Conservation (phyloP, 257 asterid species). For the Salvia rosmarinus region DNA sequence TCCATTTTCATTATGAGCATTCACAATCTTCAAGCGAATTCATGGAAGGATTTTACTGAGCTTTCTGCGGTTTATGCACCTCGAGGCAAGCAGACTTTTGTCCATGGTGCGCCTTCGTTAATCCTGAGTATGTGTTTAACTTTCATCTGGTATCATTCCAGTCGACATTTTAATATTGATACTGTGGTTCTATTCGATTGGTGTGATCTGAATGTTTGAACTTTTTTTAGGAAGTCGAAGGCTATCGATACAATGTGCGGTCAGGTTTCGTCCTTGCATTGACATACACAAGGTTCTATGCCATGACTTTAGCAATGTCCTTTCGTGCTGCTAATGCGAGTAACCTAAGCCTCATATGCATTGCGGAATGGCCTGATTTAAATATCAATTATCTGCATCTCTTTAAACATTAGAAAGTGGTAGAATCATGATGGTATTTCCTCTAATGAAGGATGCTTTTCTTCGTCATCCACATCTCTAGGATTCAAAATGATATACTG, state of each 20-base stretch:
- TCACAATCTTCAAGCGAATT: constrained; percentile 44
- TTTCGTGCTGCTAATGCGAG: background rate
- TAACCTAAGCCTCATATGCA: background rate
- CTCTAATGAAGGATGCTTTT: background rate
- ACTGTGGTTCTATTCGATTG: background rate
- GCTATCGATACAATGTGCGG: constrained; percentile 58
- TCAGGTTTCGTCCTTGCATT: constrained; percentile 91
- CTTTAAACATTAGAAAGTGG: constrained; percentile 2
- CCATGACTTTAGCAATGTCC: constrained; percentile 4
- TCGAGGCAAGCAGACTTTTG: constrained; percentile 40
- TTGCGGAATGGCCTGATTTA: background rate
- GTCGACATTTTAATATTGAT: background rate
- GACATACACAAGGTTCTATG: constrained; percentile 88
- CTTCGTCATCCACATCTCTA: background rate
- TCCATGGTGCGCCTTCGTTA: constrained; percentile 38
- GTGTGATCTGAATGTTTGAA: constrained; percentile 18
- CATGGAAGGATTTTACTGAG: constrained; percentile 44
- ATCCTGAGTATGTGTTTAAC: constrained; percentile 40
- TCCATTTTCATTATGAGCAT: constrained; percentile 43
- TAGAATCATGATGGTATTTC: constrained; percentile 6
- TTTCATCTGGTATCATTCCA: background rate
- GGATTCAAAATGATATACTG: background rate
- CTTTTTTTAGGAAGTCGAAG: constrained; percentile 52
- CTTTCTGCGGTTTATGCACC: constrained; percentile 31
- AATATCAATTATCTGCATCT: background rate